Base-by-base conservation (phyloP, 2,329 filamentous ascomycete genomes). In the Diaporthe amygdali region DNA sequence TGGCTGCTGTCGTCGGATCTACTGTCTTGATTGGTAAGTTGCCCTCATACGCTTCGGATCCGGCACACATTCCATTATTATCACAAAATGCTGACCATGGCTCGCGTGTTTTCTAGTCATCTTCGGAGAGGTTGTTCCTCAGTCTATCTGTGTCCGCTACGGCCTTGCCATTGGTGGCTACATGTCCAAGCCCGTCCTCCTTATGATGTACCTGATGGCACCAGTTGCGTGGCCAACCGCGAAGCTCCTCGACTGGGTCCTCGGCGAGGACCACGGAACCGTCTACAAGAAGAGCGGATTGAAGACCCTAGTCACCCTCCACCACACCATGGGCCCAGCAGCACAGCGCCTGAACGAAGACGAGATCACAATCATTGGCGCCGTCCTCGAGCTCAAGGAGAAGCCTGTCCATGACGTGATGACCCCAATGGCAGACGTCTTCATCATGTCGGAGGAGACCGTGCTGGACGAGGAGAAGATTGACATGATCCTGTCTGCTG, bases 371-470 rank as follows among this genome's bases (percentile, higher is more conserved):
- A 99, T 99, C 80, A 99, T 99, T 82, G 97, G 94, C 75, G 96
- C 96, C 46, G 96, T 98, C 17, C 85, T 99, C 70, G 96, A 99
- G 79, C 86, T 99, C 75, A 99, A 98, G 84, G 95, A 96, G 76
- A 99, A 99, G 84, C 88, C 96, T 0, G 95, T 99, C 8, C 94
- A 94, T 54, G 93, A 91, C 78, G 97, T 99, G 79, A 99, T 99
- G 96, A 99, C 97, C 0, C 96, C 96, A 0, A 98, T 99, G 93
- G 91, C 94, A 55, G 95, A 99, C 79, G 96, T 98, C 61, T 99
- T 97, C 79, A 96, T 93, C 73, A 94, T 99, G 90, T 95, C 95
- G n/a, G 93, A 96, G 66, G 95, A 99, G 78, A 96, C 96, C 5
- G 87, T 98, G 2, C 84, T 99, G 70, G 95, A 99, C 78, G 96